Conservation (phyloP, 2,329 filamentous ascomycete genomes). For the Stylonectria norvegica region DNA sequence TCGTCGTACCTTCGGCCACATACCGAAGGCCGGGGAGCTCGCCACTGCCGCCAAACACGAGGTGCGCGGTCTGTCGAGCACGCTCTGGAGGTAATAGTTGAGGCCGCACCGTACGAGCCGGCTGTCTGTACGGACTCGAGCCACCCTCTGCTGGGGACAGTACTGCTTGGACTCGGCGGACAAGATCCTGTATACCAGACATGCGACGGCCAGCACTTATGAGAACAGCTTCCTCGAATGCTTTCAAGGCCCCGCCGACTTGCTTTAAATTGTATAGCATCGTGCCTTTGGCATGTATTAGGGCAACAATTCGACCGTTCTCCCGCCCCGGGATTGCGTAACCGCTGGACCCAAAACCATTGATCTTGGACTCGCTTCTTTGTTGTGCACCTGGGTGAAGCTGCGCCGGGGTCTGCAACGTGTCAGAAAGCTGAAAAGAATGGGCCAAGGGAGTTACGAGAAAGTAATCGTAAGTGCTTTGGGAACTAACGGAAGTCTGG, state of each 20-base stretch:
- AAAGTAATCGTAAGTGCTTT: constrained; percentile 7
- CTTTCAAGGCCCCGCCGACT: constrained; percentile 72
- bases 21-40: constrained; percentile 78
- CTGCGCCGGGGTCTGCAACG: constrained; percentile 21
- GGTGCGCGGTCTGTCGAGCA: constrained; percentile 75
- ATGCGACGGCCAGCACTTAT: constrained; percentile 75
- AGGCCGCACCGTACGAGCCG: constrained; percentile 39
- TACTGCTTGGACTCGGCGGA: constrained; percentile 71
- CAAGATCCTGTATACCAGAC: constrained; percentile 71
- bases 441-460: constrained; percentile 2
- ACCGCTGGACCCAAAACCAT: constrained; percentile 47
- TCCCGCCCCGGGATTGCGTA: constrained; percentile 82
- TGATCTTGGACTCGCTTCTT: constrained; percentile 17
- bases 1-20: constrained; percentile 61
- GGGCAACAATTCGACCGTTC: constrained; percentile 87
- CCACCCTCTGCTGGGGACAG: constrained; percentile 44
- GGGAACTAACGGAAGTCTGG: constrained; percentile 2
- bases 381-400: constrained; percentile 19
- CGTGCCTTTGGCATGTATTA: constrained; percentile 97
- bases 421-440: constrained; percentile 20
- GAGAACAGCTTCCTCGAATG: constrained; percentile 92
- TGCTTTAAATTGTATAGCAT: constrained; percentile 91
- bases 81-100: constrained; percentile 79
- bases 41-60: constrained; percentile 75
- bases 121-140: constrained; percentile 9